Evolutionary conservation across 345 rosid genomes (phyloP).

Genomic region (Rubroshorea leprosula): DNA sequence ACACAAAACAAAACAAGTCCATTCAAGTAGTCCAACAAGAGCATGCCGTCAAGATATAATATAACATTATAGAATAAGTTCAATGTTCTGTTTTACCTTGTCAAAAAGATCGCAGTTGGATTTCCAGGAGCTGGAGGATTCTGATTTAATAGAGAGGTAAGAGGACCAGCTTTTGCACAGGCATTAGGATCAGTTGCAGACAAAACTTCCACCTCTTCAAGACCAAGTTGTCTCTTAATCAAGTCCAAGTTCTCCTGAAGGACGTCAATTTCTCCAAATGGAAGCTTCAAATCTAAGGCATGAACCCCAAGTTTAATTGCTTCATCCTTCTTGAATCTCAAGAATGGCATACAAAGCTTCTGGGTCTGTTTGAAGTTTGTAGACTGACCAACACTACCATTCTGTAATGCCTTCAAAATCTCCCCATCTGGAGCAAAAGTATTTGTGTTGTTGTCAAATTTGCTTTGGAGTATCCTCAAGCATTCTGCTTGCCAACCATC

Average conservation of each 20-base stretch:
- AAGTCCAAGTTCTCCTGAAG: conserved; percentile 66
- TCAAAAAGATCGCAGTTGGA: conserved; percentile 71
- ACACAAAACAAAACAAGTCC: too few relatives aligned
- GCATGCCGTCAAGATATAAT: too few relatives aligned
- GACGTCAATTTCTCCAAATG: conserved; percentile 84
- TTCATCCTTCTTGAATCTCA: conserved; percentile 85
- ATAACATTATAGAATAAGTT: too few relatives aligned
- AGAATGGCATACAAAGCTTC: conserved; percentile 83
- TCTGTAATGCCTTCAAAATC: conserved; percentile 54
- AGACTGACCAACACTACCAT: conserved; percentile 44
- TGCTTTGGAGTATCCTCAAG: conserved; percentile 60
- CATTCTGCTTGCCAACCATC: conserved; percentile 91
- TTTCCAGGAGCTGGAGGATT: conserved; percentile 83
- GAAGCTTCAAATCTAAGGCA: conserved; percentile 70
- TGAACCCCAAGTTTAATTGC: conserved; percentile 56
- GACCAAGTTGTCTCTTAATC: conserved; percentile 59
- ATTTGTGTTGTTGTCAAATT: conserved; percentile 36
- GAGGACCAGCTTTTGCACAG: conserved; percentile 46
- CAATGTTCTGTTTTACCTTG: conserved; percentile 41
- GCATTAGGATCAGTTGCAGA: conserved; percentile 43
- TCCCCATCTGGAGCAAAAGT: conserved; percentile 60
- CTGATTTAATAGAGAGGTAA: conserved; percentile 41
- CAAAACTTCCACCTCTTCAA: conserved; percentile 31
- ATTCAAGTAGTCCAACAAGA: too few relatives aligned
- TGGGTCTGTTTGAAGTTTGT: conserved; percentile 58